Conservation (phyloP, 805 yeast species). For the Brettanomyces custersianus region DNA sequence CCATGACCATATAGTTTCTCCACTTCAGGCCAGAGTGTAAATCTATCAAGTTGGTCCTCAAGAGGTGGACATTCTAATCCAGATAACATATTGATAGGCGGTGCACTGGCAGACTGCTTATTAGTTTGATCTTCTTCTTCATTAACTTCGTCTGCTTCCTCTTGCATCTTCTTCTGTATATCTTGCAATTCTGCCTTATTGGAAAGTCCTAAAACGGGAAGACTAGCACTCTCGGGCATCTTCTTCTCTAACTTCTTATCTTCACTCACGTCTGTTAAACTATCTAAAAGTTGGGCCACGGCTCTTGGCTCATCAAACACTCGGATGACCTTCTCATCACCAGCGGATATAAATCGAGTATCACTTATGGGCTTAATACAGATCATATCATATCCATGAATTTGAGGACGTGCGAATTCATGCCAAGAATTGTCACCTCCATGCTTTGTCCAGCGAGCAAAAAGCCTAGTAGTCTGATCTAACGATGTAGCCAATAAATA, state of each 20-base stretch:
- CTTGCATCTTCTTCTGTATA: constrained; percentile 28
- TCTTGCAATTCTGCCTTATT: constrained; percentile 69
- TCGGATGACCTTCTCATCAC: constrained; percentile 89
- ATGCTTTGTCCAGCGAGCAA: constrained; percentile 48
- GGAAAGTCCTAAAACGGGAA: constrained; percentile 90
- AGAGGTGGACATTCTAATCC: constrained; percentile 56
- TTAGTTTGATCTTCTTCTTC: constrained; percentile 8
- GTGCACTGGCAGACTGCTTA: constrained; percentile 23
- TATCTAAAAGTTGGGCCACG: constrained; percentile 52
- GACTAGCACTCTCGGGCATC: constrained; percentile 71
- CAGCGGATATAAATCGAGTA: constrained; percentile 77
- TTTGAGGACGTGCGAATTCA: constrained; percentile 95
- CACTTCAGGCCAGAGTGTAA: constrained; percentile 88
- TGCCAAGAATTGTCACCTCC: constrained; percentile 48
- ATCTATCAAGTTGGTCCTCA: constrained; percentile 87
- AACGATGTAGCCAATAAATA: constrained; percentile 70
- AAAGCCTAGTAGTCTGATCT: constrained; percentile 89
- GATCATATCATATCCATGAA: constrained; percentile 96
- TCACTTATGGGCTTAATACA: constrained; percentile 55
- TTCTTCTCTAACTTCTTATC: constrained; percentile 21
- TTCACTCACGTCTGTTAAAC: constrained; percentile 25
- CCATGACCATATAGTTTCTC: constrained; percentile 98
- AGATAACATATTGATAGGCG: constrained; percentile 38
- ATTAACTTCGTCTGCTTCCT: constrained; percentile 31
- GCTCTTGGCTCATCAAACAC: constrained; percentile 83